Percentiles rank a stretch among this genome's conserved stretches.
Evolutionary conservation across 192 early-diverging fungal species (phyloP).

Genomic region (Lunasporangiospora selenospora): DNA sequence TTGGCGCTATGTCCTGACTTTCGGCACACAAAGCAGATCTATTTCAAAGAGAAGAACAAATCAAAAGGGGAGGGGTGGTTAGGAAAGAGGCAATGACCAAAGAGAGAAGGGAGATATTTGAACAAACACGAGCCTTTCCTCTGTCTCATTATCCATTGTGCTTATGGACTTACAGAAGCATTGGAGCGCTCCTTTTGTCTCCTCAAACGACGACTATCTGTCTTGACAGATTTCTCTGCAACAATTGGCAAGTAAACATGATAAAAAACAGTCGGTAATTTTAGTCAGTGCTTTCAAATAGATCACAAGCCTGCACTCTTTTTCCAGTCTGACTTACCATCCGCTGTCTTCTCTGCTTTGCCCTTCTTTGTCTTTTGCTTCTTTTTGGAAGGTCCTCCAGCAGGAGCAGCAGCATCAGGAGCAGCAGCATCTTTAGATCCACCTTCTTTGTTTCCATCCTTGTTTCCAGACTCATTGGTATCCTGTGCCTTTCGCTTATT

Average conservation of each 20-base stretch:
- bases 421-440: no score
- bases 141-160: no score
- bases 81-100: no score
- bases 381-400: slow-evolving; percentile 1
- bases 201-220: slow-evolving; percentile 40
- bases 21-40: slow-evolving; percentile 89
- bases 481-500: slow-evolving; percentile 4
- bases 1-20: slow-evolving; percentile 83
- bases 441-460: slow-evolving; percentile 13
- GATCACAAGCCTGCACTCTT: not conserved
- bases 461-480: slow-evolving; percentile 1
- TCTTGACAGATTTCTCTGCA: slow-evolving; percentile 18
- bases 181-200: slow-evolving; percentile 43
- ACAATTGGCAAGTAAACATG: not conserved
- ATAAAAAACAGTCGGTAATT: not conserved
- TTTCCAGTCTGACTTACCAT: slow-evolving; percentile 5
- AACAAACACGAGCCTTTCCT: no score
- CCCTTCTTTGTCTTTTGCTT: slow-evolving; percentile 11
- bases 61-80: no score
- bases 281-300: not conserved
- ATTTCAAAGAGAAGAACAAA: no score
- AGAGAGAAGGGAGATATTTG: no score
- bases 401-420: no score
- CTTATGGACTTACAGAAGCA: slow-evolving; percentile 30
- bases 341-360: slow-evolving; percentile 9